These are phyloP conservation scores for Pharus latifolius DNA, from an alignment of 176 grass and related monocot genomes.

Conservation along the genomic window DNA sequence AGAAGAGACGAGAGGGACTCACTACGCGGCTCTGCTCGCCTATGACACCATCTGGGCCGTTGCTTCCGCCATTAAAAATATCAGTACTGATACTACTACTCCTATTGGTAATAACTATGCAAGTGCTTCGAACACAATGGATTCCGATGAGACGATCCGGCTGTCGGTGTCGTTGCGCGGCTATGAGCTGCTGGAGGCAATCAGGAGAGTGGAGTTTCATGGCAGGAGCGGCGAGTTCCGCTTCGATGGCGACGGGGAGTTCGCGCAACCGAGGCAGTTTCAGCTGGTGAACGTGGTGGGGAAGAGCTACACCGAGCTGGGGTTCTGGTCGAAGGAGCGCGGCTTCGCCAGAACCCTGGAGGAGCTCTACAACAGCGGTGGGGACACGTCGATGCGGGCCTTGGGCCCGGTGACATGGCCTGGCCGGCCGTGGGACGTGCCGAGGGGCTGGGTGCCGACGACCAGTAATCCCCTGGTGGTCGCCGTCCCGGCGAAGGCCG, in stretches of 20 bases:
- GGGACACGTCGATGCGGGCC: neutral
- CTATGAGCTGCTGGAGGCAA: neutral
- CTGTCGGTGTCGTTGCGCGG: neutral
- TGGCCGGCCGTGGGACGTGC: neutral
- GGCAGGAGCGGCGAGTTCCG: neutral
- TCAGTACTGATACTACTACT: neutral
- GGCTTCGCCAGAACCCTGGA: neutral
- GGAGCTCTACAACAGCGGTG: neutral
- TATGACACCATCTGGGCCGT: neutral
- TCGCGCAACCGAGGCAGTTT: neutral
- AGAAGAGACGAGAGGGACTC: neutral
- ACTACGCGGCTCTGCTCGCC: neutral
- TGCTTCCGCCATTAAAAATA: neutral
- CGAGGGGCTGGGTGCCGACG: neutral
- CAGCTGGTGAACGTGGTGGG: neutral
- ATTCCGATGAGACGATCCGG: neutral
- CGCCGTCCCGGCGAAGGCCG: neutral
- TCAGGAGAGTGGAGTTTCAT: neutral
- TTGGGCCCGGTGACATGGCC: neutral
- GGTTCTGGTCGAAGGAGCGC: neutral
- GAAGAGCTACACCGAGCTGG: neutral
- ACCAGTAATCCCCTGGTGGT: neutral
- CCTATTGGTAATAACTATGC: neutral
- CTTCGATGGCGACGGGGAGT: neutral
- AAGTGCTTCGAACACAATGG: neutral